Conservation (phyloP, 139 green algal genomes). For the Micractinium sp. region DNA sequence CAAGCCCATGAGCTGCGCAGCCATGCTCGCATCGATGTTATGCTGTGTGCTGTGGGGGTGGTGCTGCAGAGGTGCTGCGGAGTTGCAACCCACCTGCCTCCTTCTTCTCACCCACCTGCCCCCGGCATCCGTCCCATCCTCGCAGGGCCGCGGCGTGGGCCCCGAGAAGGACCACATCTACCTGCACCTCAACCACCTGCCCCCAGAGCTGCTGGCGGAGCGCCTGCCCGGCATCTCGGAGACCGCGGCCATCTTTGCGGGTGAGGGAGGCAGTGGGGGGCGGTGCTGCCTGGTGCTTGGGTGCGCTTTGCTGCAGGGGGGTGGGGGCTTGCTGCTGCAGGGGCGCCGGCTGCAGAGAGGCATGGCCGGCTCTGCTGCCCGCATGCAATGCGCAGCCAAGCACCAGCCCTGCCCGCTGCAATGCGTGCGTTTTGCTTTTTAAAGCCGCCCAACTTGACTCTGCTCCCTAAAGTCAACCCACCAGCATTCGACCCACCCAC, state of each 20-base stretch:
- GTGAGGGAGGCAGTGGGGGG: constrained; percentile 49
- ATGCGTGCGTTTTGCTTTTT: too few species aligned
- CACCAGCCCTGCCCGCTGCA: too few species aligned
- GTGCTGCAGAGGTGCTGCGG: too few species aligned
- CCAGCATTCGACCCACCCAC: neutral
- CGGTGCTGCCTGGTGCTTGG: constrained; percentile 59
- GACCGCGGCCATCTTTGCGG: constrained; percentile 99
- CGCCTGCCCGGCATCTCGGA: constrained; percentile 96
- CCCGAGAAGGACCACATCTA: constrained; percentile 96
- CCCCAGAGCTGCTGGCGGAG: constrained; percentile 96
- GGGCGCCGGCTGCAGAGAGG: neutral
- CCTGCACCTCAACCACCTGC: constrained; percentile 98
- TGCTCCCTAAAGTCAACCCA: too few species aligned
- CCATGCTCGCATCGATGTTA: too few species aligned
- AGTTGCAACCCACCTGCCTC: neutral
- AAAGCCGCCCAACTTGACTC: too few species aligned
- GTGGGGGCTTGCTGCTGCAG: too few species aligned
- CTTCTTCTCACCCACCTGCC: neutral
- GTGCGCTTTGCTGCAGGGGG: neutral
- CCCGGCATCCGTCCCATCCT: neutral
- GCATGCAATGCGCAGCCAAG: too few species aligned
- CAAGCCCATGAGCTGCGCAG: too few species aligned
- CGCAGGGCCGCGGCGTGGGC: constrained; percentile 65
- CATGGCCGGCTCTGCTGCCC: too few species aligned
- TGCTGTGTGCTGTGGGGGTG: neutral